phyloP scores from a whole-genome alignment of 2,329 filamentous ascomycete species.

The Neonectria neomacrospora region DNA sequence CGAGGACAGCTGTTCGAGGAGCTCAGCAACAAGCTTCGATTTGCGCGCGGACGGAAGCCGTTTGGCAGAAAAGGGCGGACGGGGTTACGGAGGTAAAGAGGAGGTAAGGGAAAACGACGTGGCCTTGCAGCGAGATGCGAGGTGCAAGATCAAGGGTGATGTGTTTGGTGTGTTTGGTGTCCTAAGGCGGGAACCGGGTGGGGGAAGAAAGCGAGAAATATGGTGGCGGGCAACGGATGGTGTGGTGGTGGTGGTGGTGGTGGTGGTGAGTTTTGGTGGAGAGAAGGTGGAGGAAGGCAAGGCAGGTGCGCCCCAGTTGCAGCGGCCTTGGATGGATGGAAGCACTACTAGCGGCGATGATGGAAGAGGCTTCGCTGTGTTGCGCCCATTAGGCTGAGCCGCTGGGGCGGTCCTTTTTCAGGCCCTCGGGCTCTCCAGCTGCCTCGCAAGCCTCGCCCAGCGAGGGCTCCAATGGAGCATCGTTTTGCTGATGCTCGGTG shows the following conservation, averaged over 20 bases:
- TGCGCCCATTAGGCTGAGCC: background rate
- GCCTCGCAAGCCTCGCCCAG: background rate
- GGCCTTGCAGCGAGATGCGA: constrained; percentile 24
- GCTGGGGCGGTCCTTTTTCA: background rate
- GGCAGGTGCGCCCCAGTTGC: background rate
- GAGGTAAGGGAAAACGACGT: constrained; percentile 23
- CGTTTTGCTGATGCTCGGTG: background rate
- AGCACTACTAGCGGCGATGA: constrained; percentile 38
- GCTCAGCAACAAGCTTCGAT: constrained; percentile 43
- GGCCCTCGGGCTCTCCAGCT: constrained; percentile 1
- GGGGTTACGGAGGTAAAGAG: background rate
- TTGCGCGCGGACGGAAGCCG: constrained; percentile 26
- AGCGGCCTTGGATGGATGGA: constrained; percentile 29
- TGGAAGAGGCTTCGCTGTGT: constrained; percentile 37
- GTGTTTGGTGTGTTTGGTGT: constrained; percentile 17
- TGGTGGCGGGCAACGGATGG: constrained; percentile 37
- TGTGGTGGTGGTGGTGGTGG: constrained; percentile 40
- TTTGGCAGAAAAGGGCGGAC: constrained; percentile 25
- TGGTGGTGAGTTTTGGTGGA: constrained; percentile 42
- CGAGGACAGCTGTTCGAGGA: constrained; percentile 42
- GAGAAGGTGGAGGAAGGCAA: constrained; percentile 39
- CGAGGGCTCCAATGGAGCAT: background rate
- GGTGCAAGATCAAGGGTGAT: constrained; percentile 13
- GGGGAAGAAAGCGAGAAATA: constrained; percentile 38
- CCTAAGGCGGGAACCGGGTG: constrained; percentile 29